Conservation (phyloP, 1,139 yeast species). For the Suhomyces coccinellae region DNA sequence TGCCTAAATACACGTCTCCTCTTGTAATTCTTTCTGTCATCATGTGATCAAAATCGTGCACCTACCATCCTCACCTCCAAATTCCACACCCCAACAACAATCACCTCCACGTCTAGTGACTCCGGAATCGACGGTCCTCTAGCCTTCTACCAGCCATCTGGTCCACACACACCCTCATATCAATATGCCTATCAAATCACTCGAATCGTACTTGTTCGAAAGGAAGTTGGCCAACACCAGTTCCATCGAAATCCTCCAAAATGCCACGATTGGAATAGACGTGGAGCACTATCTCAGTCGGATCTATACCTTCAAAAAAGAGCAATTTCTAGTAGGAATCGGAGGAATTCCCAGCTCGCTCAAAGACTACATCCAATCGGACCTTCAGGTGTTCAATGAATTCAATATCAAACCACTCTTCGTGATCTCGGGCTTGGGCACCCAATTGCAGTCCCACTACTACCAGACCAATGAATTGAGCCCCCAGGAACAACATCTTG, state of each 20-base stretch:
- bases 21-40: not conserved
- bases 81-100: constrained; percentile 3
- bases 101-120: not conserved
- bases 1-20: no score
- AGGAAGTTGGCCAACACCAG: constrained; percentile 61
- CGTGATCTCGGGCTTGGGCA: constrained; percentile 61
- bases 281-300: constrained; percentile 75
- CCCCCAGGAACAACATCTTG: constrained; percentile 47
- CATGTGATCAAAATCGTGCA: not conserved
- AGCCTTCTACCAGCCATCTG: not conserved
- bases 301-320: constrained; percentile 62
- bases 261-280: constrained; percentile 80
- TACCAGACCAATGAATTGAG: constrained; percentile 42
- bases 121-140: constrained; percentile 1
- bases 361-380: constrained; percentile 57
- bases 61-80: constrained; percentile 1
- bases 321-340: constrained; percentile 72
- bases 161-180: not conserved
- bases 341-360: constrained; percentile 81
- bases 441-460: constrained; percentile 34
- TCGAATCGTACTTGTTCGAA: constrained; percentile 73
- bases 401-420: constrained; percentile 73
- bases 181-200: constrained; percentile 58
- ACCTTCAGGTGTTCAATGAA: constrained; percentile 60
- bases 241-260: constrained; percentile 65